Evolutionary conservation across 2,329 filamentous ascomycete genomes (phyloP).

Genomic region (Didymella pomorum): DNA sequence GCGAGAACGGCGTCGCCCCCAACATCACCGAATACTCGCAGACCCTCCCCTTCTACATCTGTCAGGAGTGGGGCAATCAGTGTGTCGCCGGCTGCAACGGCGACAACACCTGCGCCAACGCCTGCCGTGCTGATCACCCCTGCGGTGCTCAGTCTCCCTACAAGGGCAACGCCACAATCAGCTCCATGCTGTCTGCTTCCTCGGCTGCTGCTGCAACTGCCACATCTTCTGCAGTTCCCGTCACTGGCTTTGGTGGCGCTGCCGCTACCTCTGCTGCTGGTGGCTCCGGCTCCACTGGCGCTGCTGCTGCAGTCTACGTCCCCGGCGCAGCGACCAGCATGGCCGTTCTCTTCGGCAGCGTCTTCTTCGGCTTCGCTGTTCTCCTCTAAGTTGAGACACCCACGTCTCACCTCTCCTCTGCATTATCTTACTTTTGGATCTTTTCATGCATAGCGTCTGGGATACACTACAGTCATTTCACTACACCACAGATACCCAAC

Average conservation of each 20-base stretch:
- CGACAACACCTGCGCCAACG: slow-evolving; percentile 63
- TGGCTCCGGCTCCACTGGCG: slow-evolving; percentile 31
- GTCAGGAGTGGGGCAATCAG: slow-evolving; percentile 74
- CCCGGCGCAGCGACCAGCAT: slow-evolving; percentile 65
- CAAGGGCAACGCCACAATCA: slow-evolving; percentile 63
- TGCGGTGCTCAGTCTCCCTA: slow-evolving; percentile 75
- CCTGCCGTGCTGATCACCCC: slow-evolving; percentile 64
- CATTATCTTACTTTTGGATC: slow-evolving; percentile 15
- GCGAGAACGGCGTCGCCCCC: slow-evolving; percentile 69
- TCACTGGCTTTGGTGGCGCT: slow-evolving; percentile 44
- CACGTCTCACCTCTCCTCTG: background rate
- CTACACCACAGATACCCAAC: slow-evolving; percentile 21
- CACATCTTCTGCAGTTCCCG: slow-evolving; percentile 33
- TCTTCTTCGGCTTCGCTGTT: slow-evolving; percentile 66
- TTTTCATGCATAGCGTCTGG: slow-evolving; percentile 26
- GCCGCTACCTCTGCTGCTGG: slow-evolving; percentile 22
- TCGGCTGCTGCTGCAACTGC: slow-evolving; percentile 46
- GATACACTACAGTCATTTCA: slow-evolving; percentile 25
- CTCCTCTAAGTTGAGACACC: slow-evolving; percentile 38
- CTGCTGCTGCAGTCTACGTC: slow-evolving; percentile 56
- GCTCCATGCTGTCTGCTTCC: slow-evolving; percentile 54
- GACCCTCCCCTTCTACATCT: slow-evolving; percentile 80
- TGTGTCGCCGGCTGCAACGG: slow-evolving; percentile 67
- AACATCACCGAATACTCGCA: slow-evolving; percentile 80
- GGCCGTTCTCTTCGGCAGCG: slow-evolving; percentile 60